Evolutionary conservation across 116 monocot species (phyloP), one percentile per base, ranked within the genome.

Genomic region (Trichopus zeylanicus): DNA sequence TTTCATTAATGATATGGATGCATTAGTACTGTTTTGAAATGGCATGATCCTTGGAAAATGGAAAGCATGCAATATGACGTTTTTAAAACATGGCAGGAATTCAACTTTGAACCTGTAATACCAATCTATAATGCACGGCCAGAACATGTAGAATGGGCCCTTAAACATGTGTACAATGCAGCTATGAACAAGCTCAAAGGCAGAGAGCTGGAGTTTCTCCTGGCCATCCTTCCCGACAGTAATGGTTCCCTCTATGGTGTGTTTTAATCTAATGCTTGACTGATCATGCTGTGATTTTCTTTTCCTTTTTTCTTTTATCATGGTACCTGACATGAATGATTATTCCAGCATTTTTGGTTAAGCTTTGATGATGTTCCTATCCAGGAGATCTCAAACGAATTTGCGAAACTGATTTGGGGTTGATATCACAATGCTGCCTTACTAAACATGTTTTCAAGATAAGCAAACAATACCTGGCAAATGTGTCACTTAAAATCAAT

Each of bases 381-480:
- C 22, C 74, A 83, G 83, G 83, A 47, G 73, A 83, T 61, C 67
- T 83, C 13, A 78, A 78, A 42, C 39, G 75, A 57, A 75, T 83
- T 25, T 83, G 83, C 38, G 83, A 83, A 56, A 83, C 78, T 18
- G 83, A 83, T 62, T 46, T 83, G 39, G 83, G 78, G 22, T 71
- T 78, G 47, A 68, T 83, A 61, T 70, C 78, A 8, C 83, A 83
- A 26, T 82, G 78, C 60, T 83, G 83, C 48, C 60, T 78, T 19
- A 83, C 75, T 25, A 78, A 74, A 38, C 63, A 75, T 64, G 81
- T 81, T 49, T 64, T 71, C 11, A 75, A 75, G 67, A 64, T 72
- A 26, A 76, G 53, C 57, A 71, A 71, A 35, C 81, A 72, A 28
- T 81, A 72, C 31, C 46, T 81, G 1, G 75, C 75, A 54, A 81